Base-by-base conservation (phyloP, 768 basidiomycete species). In the Paxillus ammoniavirescens region DNA sequence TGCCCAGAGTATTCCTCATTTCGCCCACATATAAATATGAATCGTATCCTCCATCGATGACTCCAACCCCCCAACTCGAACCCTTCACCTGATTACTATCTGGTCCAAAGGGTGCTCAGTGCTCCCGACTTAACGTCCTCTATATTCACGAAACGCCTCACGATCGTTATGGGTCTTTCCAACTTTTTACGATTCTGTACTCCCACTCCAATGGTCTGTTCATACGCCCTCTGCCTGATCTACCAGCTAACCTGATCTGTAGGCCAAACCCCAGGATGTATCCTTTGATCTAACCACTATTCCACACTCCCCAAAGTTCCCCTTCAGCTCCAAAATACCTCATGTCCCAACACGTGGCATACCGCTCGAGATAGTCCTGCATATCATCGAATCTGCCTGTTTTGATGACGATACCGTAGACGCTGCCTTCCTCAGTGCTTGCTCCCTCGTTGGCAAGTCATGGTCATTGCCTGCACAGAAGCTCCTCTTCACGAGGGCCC, bases 391-490 rank as follows among this genome's bases (percentile, higher is more conserved):
- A 66, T 68, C 76, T 13, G 79, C 80, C 4, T 79, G 74, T 50
- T 70, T 73, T 40, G 68, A 75, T 46, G 69, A 74, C 33, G 65
- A 71, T 26, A 56, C 68, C 30, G 64, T 70, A 4, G 71, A 78
- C 59, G 64, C 68, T 38, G 59, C 66, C 12, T 72, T 87, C 17
- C 74, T 89, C 45, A 68, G 65, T 47, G 66, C 76, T 44, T 86
- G 81, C 61, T 72, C 86, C 3, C 77, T 89, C 45, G 84, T 90
- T 21, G 88, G 80, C 76, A 77, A 73, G 65, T 74, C 78, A 23
- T 90, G 89, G 87, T 81, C 85, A 1, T 59, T 69, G n/a, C 72
- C 77, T 28, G 77, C 84, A 0, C 88, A 91, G 67, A 81, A 77
- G 52, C 76, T 87, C 15, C 73, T 89, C 44, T 90, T 89, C 68